Conservation (phyloP, 352 stramenopile genomes). For the Elongisporangium senticosum region DNA sequence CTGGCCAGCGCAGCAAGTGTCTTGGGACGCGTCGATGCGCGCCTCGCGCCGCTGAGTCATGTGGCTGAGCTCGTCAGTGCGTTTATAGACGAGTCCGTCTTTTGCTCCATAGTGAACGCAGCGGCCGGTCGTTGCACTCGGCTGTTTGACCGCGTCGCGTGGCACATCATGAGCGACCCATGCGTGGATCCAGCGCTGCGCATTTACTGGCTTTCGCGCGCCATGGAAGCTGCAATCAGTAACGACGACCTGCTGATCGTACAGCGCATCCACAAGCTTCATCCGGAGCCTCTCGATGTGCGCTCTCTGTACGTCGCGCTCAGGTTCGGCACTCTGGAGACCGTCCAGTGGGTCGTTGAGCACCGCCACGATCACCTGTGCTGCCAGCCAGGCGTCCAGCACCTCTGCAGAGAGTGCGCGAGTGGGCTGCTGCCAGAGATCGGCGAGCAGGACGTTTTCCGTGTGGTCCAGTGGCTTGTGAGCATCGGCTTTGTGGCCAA, state of each 20-base stretch:
- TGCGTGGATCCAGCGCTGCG: neutral
- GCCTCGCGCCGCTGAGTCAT: neutral
- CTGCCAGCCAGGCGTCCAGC: neutral
- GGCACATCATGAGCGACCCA: neutral
- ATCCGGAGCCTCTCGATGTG: neutral
- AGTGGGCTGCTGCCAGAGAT: neutral
- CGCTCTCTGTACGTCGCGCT: neutral
- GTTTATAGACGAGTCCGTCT: neutral
- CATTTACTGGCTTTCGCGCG: neutral
- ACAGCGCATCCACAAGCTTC: neutral
- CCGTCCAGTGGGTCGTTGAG: neutral
- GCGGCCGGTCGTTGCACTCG: neutral
- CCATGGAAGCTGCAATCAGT: neutral
- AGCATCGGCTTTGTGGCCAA: neutral
- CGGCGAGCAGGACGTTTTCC: neutral
- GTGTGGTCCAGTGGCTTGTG: neutral
- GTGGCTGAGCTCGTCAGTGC: neutral
- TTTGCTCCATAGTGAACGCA: neutral
- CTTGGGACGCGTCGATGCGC: neutral
- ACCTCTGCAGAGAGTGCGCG: neutral
- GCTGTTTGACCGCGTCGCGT: neutral
- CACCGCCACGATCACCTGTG: neutral
- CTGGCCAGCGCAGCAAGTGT: neutral
- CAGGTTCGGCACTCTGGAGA: neutral
- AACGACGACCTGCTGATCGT: neutral